phyloP scores from a whole-genome alignment of 2,329 filamentous ascomycete genomes.

The Talaromyces sp. region DNA sequence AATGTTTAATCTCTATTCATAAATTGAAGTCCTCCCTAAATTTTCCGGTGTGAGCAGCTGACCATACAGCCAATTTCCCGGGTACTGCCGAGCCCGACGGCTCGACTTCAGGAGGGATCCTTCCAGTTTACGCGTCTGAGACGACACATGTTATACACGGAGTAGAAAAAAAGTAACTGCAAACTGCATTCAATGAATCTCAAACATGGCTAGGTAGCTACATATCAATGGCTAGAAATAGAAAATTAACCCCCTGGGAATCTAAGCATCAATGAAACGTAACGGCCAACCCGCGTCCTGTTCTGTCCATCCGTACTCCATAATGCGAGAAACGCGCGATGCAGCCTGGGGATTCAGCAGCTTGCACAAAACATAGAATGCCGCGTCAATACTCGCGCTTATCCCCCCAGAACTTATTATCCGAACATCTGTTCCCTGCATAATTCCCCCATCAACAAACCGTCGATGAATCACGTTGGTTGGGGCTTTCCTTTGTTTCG shows the following conservation, averaged over 20 bases:
- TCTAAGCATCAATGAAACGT: constrained; percentile 6
- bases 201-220: too few relatives aligned
- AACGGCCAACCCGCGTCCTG: constrained; percentile 2
- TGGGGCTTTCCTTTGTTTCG: background rate
- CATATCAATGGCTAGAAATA: too few relatives aligned
- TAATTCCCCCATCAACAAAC: constrained; percentile 15
- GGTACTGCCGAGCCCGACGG: background rate
- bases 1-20: too few relatives aligned
- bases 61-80: background rate
- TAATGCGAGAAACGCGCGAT: constrained; percentile 69
- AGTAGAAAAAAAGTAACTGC: background rate
- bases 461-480: constrained; percentile 10
- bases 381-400: constrained; percentile 77
- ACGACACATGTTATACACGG: too few relatives aligned
- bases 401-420: constrained; percentile 80
- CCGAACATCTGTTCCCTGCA: constrained; percentile 56
- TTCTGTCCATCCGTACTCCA: constrained; percentile 74
- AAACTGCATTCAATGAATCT: too few relatives aligned
- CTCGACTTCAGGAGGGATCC: background rate
- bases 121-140: too few relatives aligned
- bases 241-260: background rate
- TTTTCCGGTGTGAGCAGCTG: background rate
- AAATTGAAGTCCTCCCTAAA: background rate
- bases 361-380: constrained; percentile 80
- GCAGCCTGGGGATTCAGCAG: constrained; percentile 77